Percentiles rank a stretch among this genome's conserved stretches.
These are phyloP conservation scores for Clonostachys solani DNA, from an alignment of 2,329 filamentous ascomycete species.

Conservation along the genomic window DNA sequence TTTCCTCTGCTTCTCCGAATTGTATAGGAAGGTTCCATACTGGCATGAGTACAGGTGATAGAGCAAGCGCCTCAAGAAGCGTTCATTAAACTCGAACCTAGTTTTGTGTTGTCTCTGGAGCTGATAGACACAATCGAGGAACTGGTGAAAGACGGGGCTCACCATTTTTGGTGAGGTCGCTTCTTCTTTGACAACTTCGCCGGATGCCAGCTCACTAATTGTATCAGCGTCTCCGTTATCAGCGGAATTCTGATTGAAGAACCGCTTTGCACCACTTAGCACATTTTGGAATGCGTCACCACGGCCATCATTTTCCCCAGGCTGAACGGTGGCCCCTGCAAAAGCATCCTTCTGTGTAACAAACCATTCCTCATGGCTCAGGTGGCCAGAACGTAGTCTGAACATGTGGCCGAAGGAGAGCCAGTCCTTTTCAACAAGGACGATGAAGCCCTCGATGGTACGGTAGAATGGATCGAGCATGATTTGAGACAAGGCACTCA, in stretches of 20 bases:
- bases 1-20: conserved; percentile 83
- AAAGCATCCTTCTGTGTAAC: conserved; percentile 75
- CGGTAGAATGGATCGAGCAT: conserved; percentile 95
- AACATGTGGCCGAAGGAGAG: conserved; percentile 98
- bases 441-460: conserved; percentile 90
- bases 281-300: conserved; percentile 82
- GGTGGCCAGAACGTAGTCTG: conserved; percentile 79
- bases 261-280: conserved; percentile 83
- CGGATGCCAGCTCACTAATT: conserved; percentile 30
- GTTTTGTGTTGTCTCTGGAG: conserved; percentile 79
- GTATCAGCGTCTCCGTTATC: conserved; percentile 58
- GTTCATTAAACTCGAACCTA: conserved; percentile 94
- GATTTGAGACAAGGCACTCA: conserved; percentile 86
- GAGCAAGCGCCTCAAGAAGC: conserved; percentile 81
- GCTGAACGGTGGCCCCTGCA: conserved; percentile 58
- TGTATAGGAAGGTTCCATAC: conserved; percentile 94
- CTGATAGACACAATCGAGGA: conserved; percentile 91
- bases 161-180: conserved; percentile 84
- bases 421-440: conserved; percentile 96
- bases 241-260: conserved; percentile 65
- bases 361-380: conserved; percentile 95
- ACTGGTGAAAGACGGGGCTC: conserved; percentile 96
- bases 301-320: conserved; percentile 56
- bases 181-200: conserved; percentile 46
- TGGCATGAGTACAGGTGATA: conserved; percentile 96